A percentile compares a stretch with the other conserved stretches of the same genome.
These are phyloP conservation scores for Calonectria honghensis DNA, from an alignment of 2,329 filamentous ascomycete species.

Conservation along the genomic window DNA sequence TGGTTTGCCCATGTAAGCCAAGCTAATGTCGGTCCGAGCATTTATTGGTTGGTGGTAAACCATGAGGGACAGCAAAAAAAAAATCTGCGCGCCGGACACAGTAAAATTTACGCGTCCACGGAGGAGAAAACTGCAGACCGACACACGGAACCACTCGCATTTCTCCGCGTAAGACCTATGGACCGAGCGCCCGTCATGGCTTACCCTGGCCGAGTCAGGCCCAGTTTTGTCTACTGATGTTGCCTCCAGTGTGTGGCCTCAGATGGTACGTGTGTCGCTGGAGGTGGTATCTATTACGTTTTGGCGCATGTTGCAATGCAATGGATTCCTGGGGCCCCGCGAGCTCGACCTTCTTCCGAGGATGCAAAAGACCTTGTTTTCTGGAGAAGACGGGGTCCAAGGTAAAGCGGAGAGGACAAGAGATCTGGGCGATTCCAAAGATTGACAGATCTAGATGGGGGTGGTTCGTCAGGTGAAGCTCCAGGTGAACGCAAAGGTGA, in stretches of 20 bases:
- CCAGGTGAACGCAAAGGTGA: conserved; percentile 45
- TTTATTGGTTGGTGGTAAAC: not conserved
- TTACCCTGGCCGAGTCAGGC: conserved; percentile 29
- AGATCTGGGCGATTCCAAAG: conserved; percentile 1
- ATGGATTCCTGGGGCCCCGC: conserved; percentile 53
- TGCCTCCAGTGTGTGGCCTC: conserved; percentile 13
- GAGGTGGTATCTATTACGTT: conserved; percentile 54
- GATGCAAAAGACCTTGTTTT: conserved; percentile 43
- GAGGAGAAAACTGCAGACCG: not conserved
- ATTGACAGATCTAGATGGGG: conserved; percentile 32
- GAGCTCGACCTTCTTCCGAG: conserved; percentile 40
- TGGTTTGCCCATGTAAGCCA: conserved; percentile 13
- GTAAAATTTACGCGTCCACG: not conserved
- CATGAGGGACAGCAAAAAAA: not conserved
- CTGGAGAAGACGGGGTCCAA: conserved; percentile 48
- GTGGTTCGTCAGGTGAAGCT: conserved; percentile 14
- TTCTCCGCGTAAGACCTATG: conserved; percentile 5
- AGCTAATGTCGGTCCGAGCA: conserved; percentile 18
- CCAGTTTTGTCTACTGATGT: conserved; percentile 24
- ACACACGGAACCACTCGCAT: not conserved
- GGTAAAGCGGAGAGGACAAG: conserved; percentile 32
- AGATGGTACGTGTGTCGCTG: conserved; percentile 36
- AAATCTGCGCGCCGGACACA: too few species aligned
- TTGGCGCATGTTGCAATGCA: conserved; percentile 37
- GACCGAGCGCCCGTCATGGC: conserved; percentile 17